Base-by-base conservation (phyloP, 2,329 filamentous ascomycete genomes). In the Ceratocystis cacaofunesta region DNA sequence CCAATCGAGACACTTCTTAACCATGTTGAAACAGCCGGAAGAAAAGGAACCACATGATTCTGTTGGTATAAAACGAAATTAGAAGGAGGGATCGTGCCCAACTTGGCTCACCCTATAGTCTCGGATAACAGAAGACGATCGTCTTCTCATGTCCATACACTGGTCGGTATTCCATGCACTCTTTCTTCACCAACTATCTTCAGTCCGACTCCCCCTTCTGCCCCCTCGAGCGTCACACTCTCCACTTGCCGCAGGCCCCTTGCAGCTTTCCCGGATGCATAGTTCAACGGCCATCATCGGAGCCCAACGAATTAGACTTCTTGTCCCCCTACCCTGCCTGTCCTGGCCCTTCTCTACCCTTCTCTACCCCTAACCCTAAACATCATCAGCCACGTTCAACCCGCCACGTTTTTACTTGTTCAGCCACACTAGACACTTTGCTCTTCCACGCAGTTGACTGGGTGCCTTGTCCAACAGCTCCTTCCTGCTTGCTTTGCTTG, bases 381-480 rank as follows among this genome's bases (percentile, higher is more conserved):
- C 36, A 12, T 12, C 1, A 3, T 41, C 36, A 41, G 36, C 36
- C 36, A 41, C 36, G 10, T 3, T 12, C 36, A 12, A 0, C 36
- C 10, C 36, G 36, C 36, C 36, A 41, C 30, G 6, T 44, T 15
- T 25, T 6, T 44, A 3, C 22, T 12, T 61, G 2, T 25, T 4
- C 30, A 32, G 25, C 43, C 61, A 22, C 43, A 48, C 17, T 48
- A 41, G 36, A 41, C 36, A 41, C 36, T 48, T 44, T 46, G 36
- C 4, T n/a, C 61, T 48, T 48, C 52, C 52, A 66, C 62, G 66
- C 66, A 66, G 67, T 61, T 67, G 62, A 32, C 65, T 52, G 48
- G 65, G 19, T 66, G 65, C 65, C 65, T 66, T 52, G 48, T 52
- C 19, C 48, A 8, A 12, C 48, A 52, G 22, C 46, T 22, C n/a